phyloP scores from a whole-genome alignment of 805 yeast genomes.

The Debaryomyces prosopidis region DNA sequence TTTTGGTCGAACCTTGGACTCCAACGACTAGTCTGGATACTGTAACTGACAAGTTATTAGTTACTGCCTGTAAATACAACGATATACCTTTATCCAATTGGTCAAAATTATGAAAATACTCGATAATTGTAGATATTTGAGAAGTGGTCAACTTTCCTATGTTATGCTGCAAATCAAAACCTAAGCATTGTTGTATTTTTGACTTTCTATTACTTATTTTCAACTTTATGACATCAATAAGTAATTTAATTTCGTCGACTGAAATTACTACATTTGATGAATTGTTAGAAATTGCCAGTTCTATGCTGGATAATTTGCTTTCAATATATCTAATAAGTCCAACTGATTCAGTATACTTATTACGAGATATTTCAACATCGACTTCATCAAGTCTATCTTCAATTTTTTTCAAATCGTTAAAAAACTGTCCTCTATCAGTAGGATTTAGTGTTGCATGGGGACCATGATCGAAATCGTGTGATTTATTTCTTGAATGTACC shows the following conservation, averaged over 20 bases:
- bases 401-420: slow-evolving; percentile 49
- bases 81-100: slow-evolving; percentile 37
- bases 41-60: slow-evolving; percentile 28
- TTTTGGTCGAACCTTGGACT: slow-evolving; percentile 44
- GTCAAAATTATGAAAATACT: slow-evolving; percentile 34
- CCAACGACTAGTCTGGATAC: slow-evolving; percentile 36
- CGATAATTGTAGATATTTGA: slow-evolving; percentile 34
- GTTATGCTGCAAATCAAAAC: slow-evolving; percentile 38
- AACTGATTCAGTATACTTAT: slow-evolving; percentile 49
- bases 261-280: slow-evolving; percentile 4
- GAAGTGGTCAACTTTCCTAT: slow-evolving; percentile 28
- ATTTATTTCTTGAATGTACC: slow-evolving; percentile 59
- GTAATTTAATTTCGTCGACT: slow-evolving; percentile 23
- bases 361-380: slow-evolving; percentile 66
- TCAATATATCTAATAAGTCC: slow-evolving; percentile 41
- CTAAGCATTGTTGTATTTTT: slow-evolving; percentile 36
- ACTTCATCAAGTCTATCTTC: slow-evolving; percentile 69
- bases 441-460: slow-evolving; percentile 4
- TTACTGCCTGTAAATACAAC: slow-evolving; percentile 35
- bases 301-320: slow-evolving; percentile 27
- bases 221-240: slow-evolving; percentile 43
- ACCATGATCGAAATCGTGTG: slow-evolving; percentile 41
- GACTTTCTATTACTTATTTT: slow-evolving; percentile 39
- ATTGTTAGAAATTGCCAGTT: slow-evolving; percentile 18
- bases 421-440: slow-evolving; percentile 28